Evolutionary conservation across 352 stramenopile genomes (phyloP), one percentile per base, ranked within the genome.

Genomic region (Globisporangium sylvaticum): DNA sequence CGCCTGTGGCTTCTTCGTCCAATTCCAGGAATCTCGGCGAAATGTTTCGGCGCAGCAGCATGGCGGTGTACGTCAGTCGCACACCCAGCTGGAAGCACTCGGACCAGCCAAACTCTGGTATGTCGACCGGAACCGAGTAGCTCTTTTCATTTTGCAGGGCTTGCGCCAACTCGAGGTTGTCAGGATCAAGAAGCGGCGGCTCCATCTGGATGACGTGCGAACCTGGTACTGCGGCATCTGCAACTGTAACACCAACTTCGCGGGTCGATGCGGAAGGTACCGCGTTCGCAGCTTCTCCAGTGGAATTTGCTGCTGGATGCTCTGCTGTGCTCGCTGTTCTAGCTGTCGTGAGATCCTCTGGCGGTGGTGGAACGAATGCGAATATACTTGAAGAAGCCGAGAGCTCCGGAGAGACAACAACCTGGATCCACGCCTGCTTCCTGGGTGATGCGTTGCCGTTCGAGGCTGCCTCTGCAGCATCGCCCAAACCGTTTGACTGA

Each of bases 41-140:
- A 22, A 90, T 76, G 55, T 85, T 75, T 24, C 77, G 70, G 3
- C 83, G 79, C 18, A 91, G 69, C 29, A 85, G 71, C 54, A 91
- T 71, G 1, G 67, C 64, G 32, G 68, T 78, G 54, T 88, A 89
- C 1, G 79, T 65, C n/a, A 91, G 64, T 7, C n/a, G 66, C 0
- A 75, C 6, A 3, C 83, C 83, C 31, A 91, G 73, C 54, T 84
- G 74, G 57, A 80, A 81, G 46, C 72, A 79, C 61, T 89, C 65
- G 55, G 58, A 68, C 78, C 71, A 90, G 0, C 81, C 81, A 50
- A 90, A 79, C 29, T 73, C 44, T 1, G 74, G 73, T 1, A 84
- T 74, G 44, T 91, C 83, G 14, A 67, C 59, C 0, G 80, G 76
- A 6, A 72, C 31, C 0, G 61, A 52, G 44, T 87, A 80, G 34